Evolutionary conservation across 148 eudicot species (phyloP).

Genomic region (Agrostemma githago): DNA sequence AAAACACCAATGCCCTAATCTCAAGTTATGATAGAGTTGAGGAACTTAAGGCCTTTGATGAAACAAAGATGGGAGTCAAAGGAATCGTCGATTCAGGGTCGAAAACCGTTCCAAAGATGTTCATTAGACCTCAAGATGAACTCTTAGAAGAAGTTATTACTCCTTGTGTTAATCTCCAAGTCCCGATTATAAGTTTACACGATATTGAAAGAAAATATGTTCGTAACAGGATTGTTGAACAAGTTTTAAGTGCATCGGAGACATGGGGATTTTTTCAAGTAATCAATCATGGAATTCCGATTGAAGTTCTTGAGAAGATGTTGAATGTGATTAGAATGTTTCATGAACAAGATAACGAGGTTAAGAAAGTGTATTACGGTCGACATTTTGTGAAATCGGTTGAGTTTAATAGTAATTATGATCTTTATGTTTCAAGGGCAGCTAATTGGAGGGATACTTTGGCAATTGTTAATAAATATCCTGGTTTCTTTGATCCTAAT

Average conservation of each 20-base stretch:
- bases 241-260: slow-evolving; percentile 21
- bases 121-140: slow-evolving; percentile 8
- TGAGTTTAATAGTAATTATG: slow-evolving; percentile 28
- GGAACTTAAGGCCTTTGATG: slow-evolving; percentile 21
- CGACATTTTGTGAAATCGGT: slow-evolving; percentile 28
- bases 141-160: slow-evolving; percentile 11
- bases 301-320: slow-evolving; percentile 24
- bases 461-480: background rate
- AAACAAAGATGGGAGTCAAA: no score
- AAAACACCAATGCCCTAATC: background rate
- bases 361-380: slow-evolving; percentile 30
- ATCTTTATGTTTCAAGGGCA: slow-evolving; percentile 20
- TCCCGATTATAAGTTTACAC: slow-evolving; percentile 23
- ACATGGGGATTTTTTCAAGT: slow-evolving; percentile 34
- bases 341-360: slow-evolving; percentile 34
- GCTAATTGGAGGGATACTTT: slow-evolving; percentile 47
- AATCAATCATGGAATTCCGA: slow-evolving; percentile 41
- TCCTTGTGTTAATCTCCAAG: background rate
- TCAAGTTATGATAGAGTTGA: background rate
- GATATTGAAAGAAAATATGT: background rate
- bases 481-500: slow-evolving; percentile 22
- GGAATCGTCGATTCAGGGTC: no score
- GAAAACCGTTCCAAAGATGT: no score
- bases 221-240: slow-evolving; percentile 5
- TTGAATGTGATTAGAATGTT: slow-evolving; percentile 24